phyloP scores from a whole-genome alignment of 768 basidiomycete species.

The Lactarius vividus region DNA sequence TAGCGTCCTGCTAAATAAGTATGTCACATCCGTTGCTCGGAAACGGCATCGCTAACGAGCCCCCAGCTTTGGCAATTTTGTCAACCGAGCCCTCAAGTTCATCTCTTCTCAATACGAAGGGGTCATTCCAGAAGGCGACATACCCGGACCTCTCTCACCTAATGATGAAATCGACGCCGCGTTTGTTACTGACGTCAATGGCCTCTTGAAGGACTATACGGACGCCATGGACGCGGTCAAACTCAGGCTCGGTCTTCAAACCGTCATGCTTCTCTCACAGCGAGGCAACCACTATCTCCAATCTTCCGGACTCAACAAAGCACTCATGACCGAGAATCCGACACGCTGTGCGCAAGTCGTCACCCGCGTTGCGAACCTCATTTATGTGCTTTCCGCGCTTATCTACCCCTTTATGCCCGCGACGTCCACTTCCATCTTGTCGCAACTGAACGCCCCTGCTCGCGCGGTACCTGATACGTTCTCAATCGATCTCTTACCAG shows the following conservation, averaged over 20 bases:
- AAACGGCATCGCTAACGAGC: background rate
- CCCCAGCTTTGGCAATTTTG: conserved; percentile 90
- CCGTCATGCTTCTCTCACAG: conserved; percentile 84
- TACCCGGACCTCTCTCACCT: conserved; percentile 64
- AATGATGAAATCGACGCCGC: conserved; percentile 65
- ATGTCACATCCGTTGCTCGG: background rate
- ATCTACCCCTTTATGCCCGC: conserved; percentile 97
- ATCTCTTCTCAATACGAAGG: conserved; percentile 80
- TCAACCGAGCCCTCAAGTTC: conserved; percentile 93
- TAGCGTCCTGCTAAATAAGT: conserved; percentile 92
- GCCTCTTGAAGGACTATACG: conserved; percentile 72
- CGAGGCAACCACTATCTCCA: conserved; percentile 95
- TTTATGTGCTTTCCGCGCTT: conserved; percentile 83
- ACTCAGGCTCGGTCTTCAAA: conserved; percentile 82
- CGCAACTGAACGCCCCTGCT: conserved; percentile 86
- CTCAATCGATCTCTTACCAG: conserved; percentile 78
- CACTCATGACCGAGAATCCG: conserved; percentile 77
- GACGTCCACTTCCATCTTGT: conserved; percentile 75
- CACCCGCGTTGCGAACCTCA: conserved; percentile 86
- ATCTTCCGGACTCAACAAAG: conserved; percentile 85
- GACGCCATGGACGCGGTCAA: conserved; percentile 91
- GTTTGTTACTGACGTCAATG: conserved; percentile 80
- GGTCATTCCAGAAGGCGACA: conserved; percentile 77
- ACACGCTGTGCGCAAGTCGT: conserved; percentile 88
- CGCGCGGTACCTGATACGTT: conserved; percentile 73